A percentile compares a stretch with the other conserved stretches of the same genome.
phyloP scores from a whole-genome alignment of 2,329 filamentous ascomycete species.

The Colletotrichum brevisporum region DNA sequence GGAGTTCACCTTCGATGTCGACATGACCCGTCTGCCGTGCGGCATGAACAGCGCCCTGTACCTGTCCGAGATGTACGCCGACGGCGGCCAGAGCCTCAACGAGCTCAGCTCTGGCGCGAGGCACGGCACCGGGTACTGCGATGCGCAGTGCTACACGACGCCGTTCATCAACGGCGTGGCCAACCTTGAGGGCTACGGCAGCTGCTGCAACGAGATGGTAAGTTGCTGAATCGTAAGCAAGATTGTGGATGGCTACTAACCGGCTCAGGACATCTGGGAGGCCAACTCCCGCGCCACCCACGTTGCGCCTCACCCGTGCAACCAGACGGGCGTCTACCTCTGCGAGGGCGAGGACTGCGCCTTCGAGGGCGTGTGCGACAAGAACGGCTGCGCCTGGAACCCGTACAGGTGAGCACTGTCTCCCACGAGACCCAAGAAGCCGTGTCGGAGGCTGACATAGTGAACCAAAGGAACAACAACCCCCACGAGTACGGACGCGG shows the following conservation, averaged over 20 bases:
- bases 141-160: constrained; percentile 69
- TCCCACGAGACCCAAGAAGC: constrained; percentile 31
- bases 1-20: constrained; percentile 77
- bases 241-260: neutral
- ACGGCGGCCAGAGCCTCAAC: constrained; percentile 71
- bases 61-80: constrained; percentile 67
- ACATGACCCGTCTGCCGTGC: constrained; percentile 74
- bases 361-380: constrained; percentile 58
- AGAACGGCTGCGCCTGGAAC: constrained; percentile 61
- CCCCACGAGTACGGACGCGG: constrained; percentile 52
- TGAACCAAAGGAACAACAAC: constrained; percentile 12
- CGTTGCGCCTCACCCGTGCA: constrained; percentile 65
- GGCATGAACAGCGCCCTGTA: constrained; percentile 79
- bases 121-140: constrained; percentile 76
- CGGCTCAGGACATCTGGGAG: constrained; percentile 64
- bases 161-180: constrained; percentile 64
- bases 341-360: constrained; percentile 59
- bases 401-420: constrained; percentile 49
- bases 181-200: constrained; percentile 59
- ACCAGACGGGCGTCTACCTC: constrained; percentile 56
- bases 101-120: constrained; percentile 69
- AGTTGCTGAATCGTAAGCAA: neutral
- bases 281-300: constrained; percentile 62
- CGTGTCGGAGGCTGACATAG: neutral
- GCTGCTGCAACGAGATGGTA: constrained; percentile 68